Percentiles rank a stretch among this genome's conserved stretches.
Evolutionary conservation across 805 yeast species (phyloP).

Genomic region (Maudiozyma saulgeensis): DNA sequence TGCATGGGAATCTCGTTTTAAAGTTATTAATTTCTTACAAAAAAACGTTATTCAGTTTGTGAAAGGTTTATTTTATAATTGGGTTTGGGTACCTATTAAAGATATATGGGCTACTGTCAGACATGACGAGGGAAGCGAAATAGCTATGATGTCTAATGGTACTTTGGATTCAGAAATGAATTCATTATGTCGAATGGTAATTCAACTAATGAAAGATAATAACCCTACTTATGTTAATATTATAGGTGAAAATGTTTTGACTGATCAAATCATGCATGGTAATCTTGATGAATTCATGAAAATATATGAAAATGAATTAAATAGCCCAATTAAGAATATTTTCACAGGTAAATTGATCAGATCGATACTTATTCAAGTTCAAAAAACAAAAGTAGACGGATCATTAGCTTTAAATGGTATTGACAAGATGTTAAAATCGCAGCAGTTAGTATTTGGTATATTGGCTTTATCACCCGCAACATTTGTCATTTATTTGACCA

Average conservation of each 20-base stretch:
- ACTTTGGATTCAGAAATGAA: slow-evolving; percentile 69
- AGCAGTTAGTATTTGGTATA: slow-evolving; percentile 86
- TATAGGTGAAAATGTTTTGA: not conserved
- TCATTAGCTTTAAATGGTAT: slow-evolving; percentile 84
- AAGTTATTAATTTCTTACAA: slow-evolving; percentile 46
- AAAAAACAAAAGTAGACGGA: slow-evolving; percentile 92
- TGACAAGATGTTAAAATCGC: slow-evolving; percentile 79
- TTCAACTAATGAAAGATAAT: slow-evolving; percentile 35
- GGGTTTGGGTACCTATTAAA: slow-evolving; percentile 71
- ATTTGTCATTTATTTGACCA: slow-evolving; percentile 43
- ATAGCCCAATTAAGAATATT: slow-evolving; percentile 55
- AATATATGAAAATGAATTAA: slow-evolving; percentile 68
- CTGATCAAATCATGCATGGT: slow-evolving; percentile 50
- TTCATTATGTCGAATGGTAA: slow-evolving; percentile 80
- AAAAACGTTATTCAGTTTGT: slow-evolving; percentile 55
- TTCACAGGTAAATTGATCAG: slow-evolving; percentile 61
- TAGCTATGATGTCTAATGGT: slow-evolving; percentile 71
- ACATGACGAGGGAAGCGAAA: slow-evolving; percentile 64
- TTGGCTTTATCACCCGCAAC: slow-evolving; percentile 82
- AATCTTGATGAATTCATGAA: slow-evolving; percentile 73
- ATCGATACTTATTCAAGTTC: slow-evolving; percentile 81
- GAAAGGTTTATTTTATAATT: slow-evolving; percentile 61
- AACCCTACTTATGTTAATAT: not conserved
- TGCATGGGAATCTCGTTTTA: slow-evolving; percentile 42
- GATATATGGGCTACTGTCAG: slow-evolving; percentile 73